Conservation (phyloP, 129 eudicot genomes). For the Rutidosis leptorrhynchoides region DNA sequence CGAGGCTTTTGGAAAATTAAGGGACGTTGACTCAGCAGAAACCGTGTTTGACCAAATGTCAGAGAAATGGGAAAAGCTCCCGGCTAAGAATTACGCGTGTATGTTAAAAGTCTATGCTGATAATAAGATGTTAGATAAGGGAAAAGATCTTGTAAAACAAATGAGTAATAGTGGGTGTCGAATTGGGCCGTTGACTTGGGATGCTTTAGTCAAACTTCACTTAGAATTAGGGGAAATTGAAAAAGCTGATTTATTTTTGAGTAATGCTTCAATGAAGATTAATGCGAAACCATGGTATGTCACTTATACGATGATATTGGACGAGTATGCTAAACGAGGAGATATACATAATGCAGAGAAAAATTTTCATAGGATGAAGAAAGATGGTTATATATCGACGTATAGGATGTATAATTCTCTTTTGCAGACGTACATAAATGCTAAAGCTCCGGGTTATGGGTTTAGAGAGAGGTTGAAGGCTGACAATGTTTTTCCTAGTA, state of each 20-base stretch:
- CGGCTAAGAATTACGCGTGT: slow-evolving; percentile 41
- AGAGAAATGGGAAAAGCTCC: slow-evolving; percentile 34
- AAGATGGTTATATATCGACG: slow-evolving; percentile 52
- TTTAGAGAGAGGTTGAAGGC: slow-evolving; percentile 71
- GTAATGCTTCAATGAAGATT: slow-evolving; percentile 41
- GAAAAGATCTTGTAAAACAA: slow-evolving; percentile 61
- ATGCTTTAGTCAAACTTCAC: slow-evolving; percentile 67
- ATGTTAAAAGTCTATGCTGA: slow-evolving; percentile 62
- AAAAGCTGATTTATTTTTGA: slow-evolving; percentile 64
- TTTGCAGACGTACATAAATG: slow-evolving; percentile 59
- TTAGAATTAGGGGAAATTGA: slow-evolving; percentile 72
- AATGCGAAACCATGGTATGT: slow-evolving; percentile 42
- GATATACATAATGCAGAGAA: slow-evolving; percentile 80
- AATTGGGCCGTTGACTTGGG: slow-evolving; percentile 71
- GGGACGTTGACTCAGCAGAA: slow-evolving; percentile 69
- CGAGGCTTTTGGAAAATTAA: slow-evolving; percentile 73
- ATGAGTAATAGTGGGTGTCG: slow-evolving; percentile 64
- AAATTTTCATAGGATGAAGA: slow-evolving; percentile 59
- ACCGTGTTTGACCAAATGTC: slow-evolving; percentile 49
- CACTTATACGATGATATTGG: slow-evolving; percentile 49
- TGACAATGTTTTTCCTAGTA: slow-evolving; percentile 61
- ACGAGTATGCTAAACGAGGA: slow-evolving; percentile 61
- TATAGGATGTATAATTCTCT: slow-evolving; percentile 42
- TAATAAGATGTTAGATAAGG: slow-evolving; percentile 65
- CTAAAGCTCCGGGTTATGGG: slow-evolving; percentile 71